A percentile compares a stretch with the other conserved stretches of the same genome.
Evolutionary conservation across 208 protist species (phyloP).

Genomic region (Crithidia sp.): DNA sequence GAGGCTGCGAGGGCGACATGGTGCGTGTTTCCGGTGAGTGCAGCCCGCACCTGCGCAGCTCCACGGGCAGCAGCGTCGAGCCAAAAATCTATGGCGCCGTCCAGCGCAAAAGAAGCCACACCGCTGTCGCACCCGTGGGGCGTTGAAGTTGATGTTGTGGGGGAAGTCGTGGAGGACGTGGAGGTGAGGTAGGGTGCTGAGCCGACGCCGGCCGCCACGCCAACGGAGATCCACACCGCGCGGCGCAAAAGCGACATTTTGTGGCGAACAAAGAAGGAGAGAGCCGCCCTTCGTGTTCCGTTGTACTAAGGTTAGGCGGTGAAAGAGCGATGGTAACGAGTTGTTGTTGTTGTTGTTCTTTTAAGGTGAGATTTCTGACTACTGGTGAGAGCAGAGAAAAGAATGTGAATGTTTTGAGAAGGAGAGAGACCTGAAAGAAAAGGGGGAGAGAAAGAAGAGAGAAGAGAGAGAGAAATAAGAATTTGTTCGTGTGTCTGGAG

Average conservation of each 20-base stretch:
- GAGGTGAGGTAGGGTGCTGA: slow-evolving; percentile 12
- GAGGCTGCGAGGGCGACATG: not conserved
- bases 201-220: slow-evolving; percentile 15
- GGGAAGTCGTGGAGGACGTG: not conserved
- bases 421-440: no score
- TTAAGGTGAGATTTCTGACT: not conserved
- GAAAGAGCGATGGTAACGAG: no score
- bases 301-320: no score
- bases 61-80: not conserved
- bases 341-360: not conserved
- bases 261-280: not conserved
- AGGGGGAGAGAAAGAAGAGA: no score
- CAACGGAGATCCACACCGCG: not conserved
- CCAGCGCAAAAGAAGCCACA: not conserved
- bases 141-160: no score
- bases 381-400: no score
- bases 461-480: no score
- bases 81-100: not conserved
- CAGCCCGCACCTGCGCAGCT: not conserved
- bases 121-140: not conserved
- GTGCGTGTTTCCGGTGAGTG: not conserved
- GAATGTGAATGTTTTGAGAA: no score
- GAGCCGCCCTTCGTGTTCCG: no score
- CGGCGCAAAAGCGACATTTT: slow-evolving; percentile 15
- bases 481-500: no score